Evolutionary conservation across 2,329 filamentous ascomycete genomes (phyloP).

Genomic region (Ophiostoma perfectum): DNA sequence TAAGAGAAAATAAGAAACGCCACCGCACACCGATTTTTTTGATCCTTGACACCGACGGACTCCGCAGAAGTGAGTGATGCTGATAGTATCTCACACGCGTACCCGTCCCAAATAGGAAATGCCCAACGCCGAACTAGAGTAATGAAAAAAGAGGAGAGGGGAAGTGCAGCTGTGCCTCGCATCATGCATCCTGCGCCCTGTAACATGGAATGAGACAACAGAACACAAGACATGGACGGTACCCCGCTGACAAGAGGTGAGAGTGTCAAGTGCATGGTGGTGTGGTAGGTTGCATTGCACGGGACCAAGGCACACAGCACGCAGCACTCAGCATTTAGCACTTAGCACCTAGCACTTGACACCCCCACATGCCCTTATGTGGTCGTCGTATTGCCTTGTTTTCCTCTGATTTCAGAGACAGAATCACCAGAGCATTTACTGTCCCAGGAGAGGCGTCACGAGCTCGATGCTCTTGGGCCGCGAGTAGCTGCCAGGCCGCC

Average conservation of each 20-base stretch:
- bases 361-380: neutral
- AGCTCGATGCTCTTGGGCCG: constrained; percentile 60
- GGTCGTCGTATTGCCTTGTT: neutral
- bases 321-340: neutral
- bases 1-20: constrained; percentile 3
- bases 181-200: constrained; percentile 7
- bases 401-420: neutral
- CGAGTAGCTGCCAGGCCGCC: constrained; percentile 41
- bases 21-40: constrained; percentile 9
- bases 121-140: constrained; percentile 12
- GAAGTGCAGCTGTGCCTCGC: neutral
- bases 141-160: constrained; percentile 12
- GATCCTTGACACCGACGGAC: neutral
- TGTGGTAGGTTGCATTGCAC: constrained; percentile 7
- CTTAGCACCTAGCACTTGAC: neutral
- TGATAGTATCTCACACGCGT: neutral
- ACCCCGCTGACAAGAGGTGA: constrained; percentile 13
- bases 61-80: constrained; percentile 3
- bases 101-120: constrained; percentile 12
- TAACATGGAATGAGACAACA: neutral
- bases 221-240: neutral
- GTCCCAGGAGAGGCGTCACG: constrained; percentile 54
- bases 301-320: constrained; percentile 4
- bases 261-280: constrained; percentile 9
- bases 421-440: constrained; percentile 31